phyloP scores from a whole-genome alignment of 176 grass and related monocot genomes.

The Triticum urartu region DNA sequence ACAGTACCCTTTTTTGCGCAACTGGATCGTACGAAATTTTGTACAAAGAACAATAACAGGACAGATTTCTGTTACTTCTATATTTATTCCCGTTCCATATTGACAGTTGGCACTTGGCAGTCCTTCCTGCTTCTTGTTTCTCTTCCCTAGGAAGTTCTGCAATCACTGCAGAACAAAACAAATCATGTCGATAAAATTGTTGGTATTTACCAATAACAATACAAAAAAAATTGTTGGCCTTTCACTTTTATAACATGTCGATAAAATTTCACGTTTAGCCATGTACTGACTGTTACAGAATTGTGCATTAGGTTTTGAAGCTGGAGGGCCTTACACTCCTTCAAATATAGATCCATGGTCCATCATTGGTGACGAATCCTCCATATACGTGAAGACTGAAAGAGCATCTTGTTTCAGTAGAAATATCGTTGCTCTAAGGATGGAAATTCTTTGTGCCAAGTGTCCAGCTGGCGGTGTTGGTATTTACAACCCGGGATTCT shows the following conservation, averaged over 20 bases:
- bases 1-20: background rate
- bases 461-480: conserved; percentile 69
- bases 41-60: background rate
- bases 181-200: background rate
- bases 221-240: background rate
- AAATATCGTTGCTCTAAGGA: conserved; percentile 68
- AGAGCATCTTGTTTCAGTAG: conserved; percentile 48
- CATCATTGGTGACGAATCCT: conserved; percentile 59
- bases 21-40: background rate
- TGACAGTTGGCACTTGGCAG: background rate
- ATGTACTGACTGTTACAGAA: background rate
- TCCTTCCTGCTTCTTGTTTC: background rate
- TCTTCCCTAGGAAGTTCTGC: background rate
- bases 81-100: background rate
- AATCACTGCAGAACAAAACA: background rate
- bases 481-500: conserved; percentile 81
- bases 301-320: conserved; percentile 73
- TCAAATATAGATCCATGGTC: conserved; percentile 80
- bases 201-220: background rate
- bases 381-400: conserved; percentile 57
- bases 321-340: conserved; percentile 70
- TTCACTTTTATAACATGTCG: background rate
- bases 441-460: conserved; percentile 64
- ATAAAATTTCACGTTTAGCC: background rate
- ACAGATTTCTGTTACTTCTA: background rate